phyloP scores from a whole-genome alignment of 768 basidiomycete genomes.

The Boletus sensibilis region DNA sequence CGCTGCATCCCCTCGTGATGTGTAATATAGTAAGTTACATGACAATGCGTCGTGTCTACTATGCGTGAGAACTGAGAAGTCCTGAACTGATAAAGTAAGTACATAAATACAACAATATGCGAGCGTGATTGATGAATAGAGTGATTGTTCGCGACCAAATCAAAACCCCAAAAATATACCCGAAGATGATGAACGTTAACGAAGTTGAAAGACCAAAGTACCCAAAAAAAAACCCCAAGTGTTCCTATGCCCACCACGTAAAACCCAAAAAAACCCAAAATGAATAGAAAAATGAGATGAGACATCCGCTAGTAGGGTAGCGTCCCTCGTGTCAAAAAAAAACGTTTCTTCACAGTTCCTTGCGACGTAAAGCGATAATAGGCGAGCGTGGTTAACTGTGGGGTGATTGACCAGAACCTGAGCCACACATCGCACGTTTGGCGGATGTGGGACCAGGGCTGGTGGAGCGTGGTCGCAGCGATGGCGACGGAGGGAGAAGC shows the following conservation, averaged over 20 bases:
- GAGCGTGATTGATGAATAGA: conserved; percentile 16
- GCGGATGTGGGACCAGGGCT: conserved; percentile 18
- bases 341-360: conserved; percentile 21
- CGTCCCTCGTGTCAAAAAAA: conserved; percentile 26
- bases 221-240: conserved; percentile 4
- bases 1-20: conserved; percentile 5
- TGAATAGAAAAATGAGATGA: conserved; percentile 9
- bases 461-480: conserved; percentile 25
- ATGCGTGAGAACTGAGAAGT: not conserved
- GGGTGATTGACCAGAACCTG: conserved; percentile 12
- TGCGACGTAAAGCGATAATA: conserved; percentile 24
- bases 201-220: not conserved
- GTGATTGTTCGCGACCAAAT: not conserved
- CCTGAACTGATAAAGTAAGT: conserved; percentile 19
- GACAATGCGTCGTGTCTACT: conserved; percentile 13
- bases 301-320: not conserved
- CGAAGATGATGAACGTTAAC: conserved; percentile 1
- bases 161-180: conserved; percentile 11
- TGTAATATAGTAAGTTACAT: conserved; percentile 13
- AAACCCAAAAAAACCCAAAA: conserved; percentile 23
- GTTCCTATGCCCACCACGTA: conserved; percentile 13
- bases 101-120: conserved; percentile 16
- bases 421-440: conserved; percentile 8
- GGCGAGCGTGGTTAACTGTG: conserved; percentile 14
- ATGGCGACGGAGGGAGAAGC: conserved; percentile 18